Conservation (phyloP, 306 rosid species). For the Sechiopsis laciniata region DNA sequence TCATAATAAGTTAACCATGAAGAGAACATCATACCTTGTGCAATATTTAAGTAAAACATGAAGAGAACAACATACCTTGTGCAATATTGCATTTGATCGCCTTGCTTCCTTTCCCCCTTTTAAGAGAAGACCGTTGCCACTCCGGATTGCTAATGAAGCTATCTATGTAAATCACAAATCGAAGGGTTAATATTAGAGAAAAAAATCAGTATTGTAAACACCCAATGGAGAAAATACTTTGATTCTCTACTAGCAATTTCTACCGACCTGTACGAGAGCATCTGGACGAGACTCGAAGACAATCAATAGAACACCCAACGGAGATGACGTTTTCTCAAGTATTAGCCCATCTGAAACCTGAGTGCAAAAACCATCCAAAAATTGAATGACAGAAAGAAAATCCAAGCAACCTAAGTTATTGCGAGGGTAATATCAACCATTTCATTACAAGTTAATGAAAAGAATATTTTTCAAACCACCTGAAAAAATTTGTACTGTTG, state of each 20-base stretch:
- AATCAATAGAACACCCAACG: conserved; percentile 88
- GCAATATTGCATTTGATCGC: conserved; percentile 83
- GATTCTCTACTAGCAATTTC: not conserved
- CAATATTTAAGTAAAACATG: conserved; percentile 41
- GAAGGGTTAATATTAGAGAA: not conserved
- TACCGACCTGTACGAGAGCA: conserved; percentile 81
- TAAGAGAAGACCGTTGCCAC: conserved; percentile 96
- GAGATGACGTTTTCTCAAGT: conserved; percentile 90
- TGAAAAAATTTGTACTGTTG: not conserved
- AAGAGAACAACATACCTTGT: conserved; percentile 52
- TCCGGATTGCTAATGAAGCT: conserved; percentile 88
- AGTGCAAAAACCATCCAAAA: conserved; percentile 27
- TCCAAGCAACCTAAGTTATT: not conserved
- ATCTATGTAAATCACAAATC: conserved; percentile 44
- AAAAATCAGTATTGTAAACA: not conserved
- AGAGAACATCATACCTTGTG: conserved; percentile 57
- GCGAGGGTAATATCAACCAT: not conserved
- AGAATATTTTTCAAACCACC: not conserved
- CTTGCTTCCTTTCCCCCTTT: conserved; percentile 99
- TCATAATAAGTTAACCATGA: conserved; percentile 10
- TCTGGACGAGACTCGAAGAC: conserved; percentile 98
- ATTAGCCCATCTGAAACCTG: conserved; percentile 89
- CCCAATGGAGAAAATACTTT: not conserved
- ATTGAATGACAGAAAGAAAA: not conserved
- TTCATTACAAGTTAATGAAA: not conserved